Evolutionary conservation across 306 rosid genomes (phyloP).

Genomic region (Erythrophleum fordii): DNA sequence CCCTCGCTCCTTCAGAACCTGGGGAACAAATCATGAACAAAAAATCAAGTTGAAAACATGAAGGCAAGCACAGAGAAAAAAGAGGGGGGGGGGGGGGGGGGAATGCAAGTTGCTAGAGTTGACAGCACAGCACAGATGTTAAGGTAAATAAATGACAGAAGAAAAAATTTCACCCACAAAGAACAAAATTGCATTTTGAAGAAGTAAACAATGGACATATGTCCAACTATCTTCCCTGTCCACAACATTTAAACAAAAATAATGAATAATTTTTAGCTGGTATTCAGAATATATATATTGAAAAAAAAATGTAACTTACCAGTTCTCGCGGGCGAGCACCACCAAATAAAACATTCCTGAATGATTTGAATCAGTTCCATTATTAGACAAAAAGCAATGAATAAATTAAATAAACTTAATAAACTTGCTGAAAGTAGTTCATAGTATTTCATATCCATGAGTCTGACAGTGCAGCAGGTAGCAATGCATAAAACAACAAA

Average conservation of each 20-base stretch:
- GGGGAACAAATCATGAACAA: constrained; percentile 35
- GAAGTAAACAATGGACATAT: background rate
- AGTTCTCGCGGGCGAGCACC: constrained; percentile 99
- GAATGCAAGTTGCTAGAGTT: background rate
- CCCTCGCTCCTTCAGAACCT: constrained; percentile 98
- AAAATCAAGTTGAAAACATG: constrained; percentile 29
- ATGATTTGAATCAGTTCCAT: constrained; percentile 43
- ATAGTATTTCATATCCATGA: background rate
- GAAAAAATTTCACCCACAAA: background rate
- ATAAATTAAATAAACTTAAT: constrained; percentile 28
- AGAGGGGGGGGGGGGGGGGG: no score
- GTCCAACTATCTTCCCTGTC: background rate
- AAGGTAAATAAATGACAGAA: constrained; percentile 15
- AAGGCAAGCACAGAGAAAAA: constrained; percentile 22
- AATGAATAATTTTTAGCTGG: constrained; percentile 9
- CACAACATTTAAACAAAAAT: background rate
- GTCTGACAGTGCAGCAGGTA: background rate
- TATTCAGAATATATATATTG: background rate
- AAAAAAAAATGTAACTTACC: constrained; percentile 52
- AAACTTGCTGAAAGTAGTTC: constrained; percentile 32
- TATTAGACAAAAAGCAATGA: constrained; percentile 20
- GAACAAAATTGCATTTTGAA: background rate
- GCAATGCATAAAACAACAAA: background rate
- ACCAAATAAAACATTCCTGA: constrained; percentile 90
- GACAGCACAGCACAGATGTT: constrained; percentile 8